Evolutionary conservation across 306 rosid genomes (phyloP), one percentile per base, ranked within the genome.

Genomic region (Cicer judaicum): DNA sequence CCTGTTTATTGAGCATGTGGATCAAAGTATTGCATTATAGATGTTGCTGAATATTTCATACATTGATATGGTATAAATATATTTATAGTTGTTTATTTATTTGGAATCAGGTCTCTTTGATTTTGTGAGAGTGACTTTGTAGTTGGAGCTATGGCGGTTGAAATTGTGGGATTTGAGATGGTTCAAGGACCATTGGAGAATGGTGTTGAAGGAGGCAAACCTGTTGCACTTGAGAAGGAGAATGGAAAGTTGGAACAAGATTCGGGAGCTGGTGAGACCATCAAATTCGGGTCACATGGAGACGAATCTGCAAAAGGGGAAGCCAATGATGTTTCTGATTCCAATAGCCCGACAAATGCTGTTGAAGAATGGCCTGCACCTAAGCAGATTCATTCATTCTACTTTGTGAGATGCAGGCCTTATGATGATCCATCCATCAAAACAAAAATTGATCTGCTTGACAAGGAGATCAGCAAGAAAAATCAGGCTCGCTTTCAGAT

Each of bases 311-410:
- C 81, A 2, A 94, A 92, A 54, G 81, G 19, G 73, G 88, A 81
- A 53, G 87, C 52, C 46, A 86, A 80, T 50, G 79, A 60, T 63
- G 89, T 82, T 79, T 74, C 84, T 3, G 92, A 48, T 8, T 52
- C 85, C 10, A 81, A 80, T 73, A 61, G 71, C 73, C 98, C 92
- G 0, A 86, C 86, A 79, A 87, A 92, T 52, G 97, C 92, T 13
- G 89, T 75, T 50, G 97, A 90, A 44, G 99, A 95, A 64, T 95
- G 99, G 99, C 99, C 99, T 82, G 95, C 93, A 2, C 91, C 95
- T 19, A 86, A 85, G 97, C 97, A 94, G 88, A 78, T 87, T 64
- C 89, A 87, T 89, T 71, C 72, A 7, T 92, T 92, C 50, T 95
- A 86, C 43, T 89, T 95, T 70, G 74, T 89, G 55, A 89, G 89